Evolutionary conservation across 2,329 filamentous ascomycete species (phyloP), one percentile per base, ranked within the genome.

Genomic region (Tolypocladium pustulatum): DNA sequence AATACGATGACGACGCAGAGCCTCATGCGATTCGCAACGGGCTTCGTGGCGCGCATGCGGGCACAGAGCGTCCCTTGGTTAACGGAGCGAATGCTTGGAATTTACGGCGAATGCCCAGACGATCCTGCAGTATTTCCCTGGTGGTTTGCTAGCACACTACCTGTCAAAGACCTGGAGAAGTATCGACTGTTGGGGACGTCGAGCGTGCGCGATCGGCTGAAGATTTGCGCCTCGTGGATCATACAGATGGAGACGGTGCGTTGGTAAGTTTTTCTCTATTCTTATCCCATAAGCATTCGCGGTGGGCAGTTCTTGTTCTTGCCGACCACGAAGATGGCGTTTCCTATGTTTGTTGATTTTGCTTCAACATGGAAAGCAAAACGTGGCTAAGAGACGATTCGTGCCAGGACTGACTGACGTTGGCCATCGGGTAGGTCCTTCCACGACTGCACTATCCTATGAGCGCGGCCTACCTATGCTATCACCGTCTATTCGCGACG

Each of bases 101-200:
- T 89, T 7, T 94, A 93, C 63, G 91, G 91, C 15, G 83, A 88
- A 59, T 87, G 87, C 25, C 91, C 91, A 0, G 77, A 82, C 20
- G 90, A 96, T 66, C 86, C 90, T 0, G 86, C 86, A 3, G 71
- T 84, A 1, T 94, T 96, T 64, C 89, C 91, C 0, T 96, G 91
- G 81, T 97, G 92, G 92, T 88, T 96, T 64, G 91, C 89, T 12
- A 90, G 85, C 67, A 85, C 94, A 25, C 73, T 96, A 15, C 91
- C 91, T 0, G 85, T 94, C 41, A 81, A 82, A 17, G 89, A 94
- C 32, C 76, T 84, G 34, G 88, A 94, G 66, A 95, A 93, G 69
- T 95, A 96, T 64, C 78, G 81, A 15, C 75, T 97, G 25, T 74
- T 97, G 17, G 78, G 79, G 15, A 88, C 87, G 6, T 86, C 80